Evolutionary conservation across 2,329 filamentous ascomycete species (phyloP).

Genomic region (Laburnicola sp.): DNA sequence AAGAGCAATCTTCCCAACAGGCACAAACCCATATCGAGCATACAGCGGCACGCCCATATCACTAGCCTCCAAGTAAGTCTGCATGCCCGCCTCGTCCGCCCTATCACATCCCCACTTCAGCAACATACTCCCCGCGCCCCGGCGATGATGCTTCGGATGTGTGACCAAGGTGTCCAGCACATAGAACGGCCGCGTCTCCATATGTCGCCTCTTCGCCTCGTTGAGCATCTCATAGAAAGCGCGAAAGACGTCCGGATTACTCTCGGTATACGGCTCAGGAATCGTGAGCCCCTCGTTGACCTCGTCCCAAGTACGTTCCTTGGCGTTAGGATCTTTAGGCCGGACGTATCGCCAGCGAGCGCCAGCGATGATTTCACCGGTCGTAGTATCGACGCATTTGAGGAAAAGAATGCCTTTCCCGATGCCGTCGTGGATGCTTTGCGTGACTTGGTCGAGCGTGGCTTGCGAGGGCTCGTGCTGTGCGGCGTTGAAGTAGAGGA

Average conservation of each 20-base stretch:
- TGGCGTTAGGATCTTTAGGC: slow-evolving; percentile 18
- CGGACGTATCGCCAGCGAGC: slow-evolving; percentile 34
- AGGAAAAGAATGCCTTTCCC: slow-evolving; percentile 29
- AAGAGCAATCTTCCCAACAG: slow-evolving; percentile 28
- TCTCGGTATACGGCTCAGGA: slow-evolving; percentile 33
- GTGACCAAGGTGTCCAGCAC: slow-evolving; percentile 38
- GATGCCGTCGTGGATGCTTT: slow-evolving; percentile 25
- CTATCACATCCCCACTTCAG: slow-evolving; percentile 36
- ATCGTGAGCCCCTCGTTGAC: slow-evolving; percentile 25
- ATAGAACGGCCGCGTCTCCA: slow-evolving; percentile 30
- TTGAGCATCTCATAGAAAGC: slow-evolving; percentile 26
- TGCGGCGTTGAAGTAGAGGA: slow-evolving; percentile 32
- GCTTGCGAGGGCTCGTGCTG: slow-evolving; percentile 25
- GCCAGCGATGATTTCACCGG: slow-evolving; percentile 32
- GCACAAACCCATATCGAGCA: slow-evolving; percentile 34
- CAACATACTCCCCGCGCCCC: slow-evolving; percentile 39
- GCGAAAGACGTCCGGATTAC: slow-evolving; percentile 26
- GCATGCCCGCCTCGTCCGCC: slow-evolving; percentile 38
- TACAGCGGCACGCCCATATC: slow-evolving; percentile 40
- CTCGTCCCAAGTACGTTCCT: slow-evolving; percentile 30
- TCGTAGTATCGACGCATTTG: slow-evolving; percentile 31
- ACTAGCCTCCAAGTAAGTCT: slow-evolving; percentile 39
- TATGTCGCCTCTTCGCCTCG: slow-evolving; percentile 25
- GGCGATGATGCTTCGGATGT: slow-evolving; percentile 29
- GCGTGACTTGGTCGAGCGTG: slow-evolving; percentile 27